Base-by-base conservation (phyloP, 176 grass and related monocot species). In the Areca catechu region DNA sequence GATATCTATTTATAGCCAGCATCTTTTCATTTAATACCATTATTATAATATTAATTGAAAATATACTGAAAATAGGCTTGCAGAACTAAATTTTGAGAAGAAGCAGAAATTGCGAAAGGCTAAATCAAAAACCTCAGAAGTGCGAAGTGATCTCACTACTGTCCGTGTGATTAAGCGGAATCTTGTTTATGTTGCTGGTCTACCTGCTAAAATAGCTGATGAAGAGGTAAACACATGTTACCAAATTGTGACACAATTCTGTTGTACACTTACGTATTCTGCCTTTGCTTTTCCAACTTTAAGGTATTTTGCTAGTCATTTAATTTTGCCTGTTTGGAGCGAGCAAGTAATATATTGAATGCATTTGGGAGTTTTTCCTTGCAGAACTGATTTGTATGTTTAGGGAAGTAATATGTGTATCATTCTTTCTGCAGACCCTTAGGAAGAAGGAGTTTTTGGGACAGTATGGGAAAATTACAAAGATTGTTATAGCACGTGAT, bases 381-480 rank as follows among this genome's bases (percentile, higher is more conserved):
- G 34, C 34, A 43, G 7, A 43, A 43, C 34, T 43, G 34, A 43
- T 43, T 43, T 43, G 34, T 14, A 43, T 43, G 7, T 9, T 34
- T 43, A 28, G 30, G 23, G 50, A 58, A 27, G 4, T 54, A 65
- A 48, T 76, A 15, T 60, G 3, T 69, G 58, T 21, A 16, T 29
- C 57, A 15, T 79, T 73, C 5, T 60, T 51, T 53, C 15, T 65
- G 37, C 79, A 83, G 85, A 24, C 63, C 37, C 67, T 87, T 30
- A 82, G 64, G 51, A 80, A 83, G 54, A 83, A 76, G 25, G 54
- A 68, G 69, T 83, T 68, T 68, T 73, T 88, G 51, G 79, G 79
- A 51, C 79, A 88, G 34, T 88, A 88, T 88, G 85, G 84, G 29
- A 88, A 88, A 69, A 83, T 88, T 65, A 57, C 72, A 57, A 83